phyloP scores from a whole-genome alignment of 2,329 filamentous ascomycete species.

The Fusarium sp. region DNA sequence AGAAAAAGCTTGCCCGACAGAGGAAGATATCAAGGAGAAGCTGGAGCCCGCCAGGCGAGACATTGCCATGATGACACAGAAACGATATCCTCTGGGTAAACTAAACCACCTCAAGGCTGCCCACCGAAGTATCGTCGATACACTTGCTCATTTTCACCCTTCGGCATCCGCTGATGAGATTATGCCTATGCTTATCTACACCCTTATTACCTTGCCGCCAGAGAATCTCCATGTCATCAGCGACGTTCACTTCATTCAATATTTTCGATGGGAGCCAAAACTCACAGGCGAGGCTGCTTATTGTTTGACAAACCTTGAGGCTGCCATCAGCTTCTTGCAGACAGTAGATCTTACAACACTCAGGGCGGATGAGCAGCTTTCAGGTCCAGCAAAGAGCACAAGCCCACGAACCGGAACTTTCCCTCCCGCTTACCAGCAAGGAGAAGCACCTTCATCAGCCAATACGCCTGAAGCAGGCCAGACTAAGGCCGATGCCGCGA shows the following conservation, averaged over 20 bases:
- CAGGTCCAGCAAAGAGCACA: slow-evolving; percentile 72
- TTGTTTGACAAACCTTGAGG: slow-evolving; percentile 95
- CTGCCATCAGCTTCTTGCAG: slow-evolving; percentile 92
- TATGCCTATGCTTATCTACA: slow-evolving; percentile 95
- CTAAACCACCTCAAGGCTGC: slow-evolving; percentile 87
- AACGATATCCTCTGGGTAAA: slow-evolving; percentile 90
- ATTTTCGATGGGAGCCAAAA: slow-evolving; percentile 87
- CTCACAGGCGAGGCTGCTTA: slow-evolving; percentile 96
- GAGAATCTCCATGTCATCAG: slow-evolving; percentile 91
- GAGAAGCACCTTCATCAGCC: slow-evolving; percentile 53
- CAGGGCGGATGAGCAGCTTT: slow-evolving; percentile 80
- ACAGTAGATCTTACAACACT: slow-evolving; percentile 94
- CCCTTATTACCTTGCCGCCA: slow-evolving; percentile 89
- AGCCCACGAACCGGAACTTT: slow-evolving; percentile 66
- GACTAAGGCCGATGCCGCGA: slow-evolving; percentile 52
- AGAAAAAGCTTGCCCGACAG: slow-evolving; percentile 69
- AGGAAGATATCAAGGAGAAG: slow-evolving; percentile 77
- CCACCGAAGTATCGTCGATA: slow-evolving; percentile 95
- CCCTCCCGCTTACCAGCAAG: slow-evolving; percentile 67
- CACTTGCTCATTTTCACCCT: slow-evolving; percentile 74
- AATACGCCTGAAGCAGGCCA: slow-evolving; percentile 51
- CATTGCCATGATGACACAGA: slow-evolving; percentile 84
- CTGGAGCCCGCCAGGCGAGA: slow-evolving; percentile 77
- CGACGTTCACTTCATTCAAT: slow-evolving; percentile 93
- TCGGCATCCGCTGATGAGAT: slow-evolving; percentile 97